Evolutionary conservation across 2,329 filamentous ascomycete genomes (phyloP).

Genomic region (Aspergillus latus): DNA sequence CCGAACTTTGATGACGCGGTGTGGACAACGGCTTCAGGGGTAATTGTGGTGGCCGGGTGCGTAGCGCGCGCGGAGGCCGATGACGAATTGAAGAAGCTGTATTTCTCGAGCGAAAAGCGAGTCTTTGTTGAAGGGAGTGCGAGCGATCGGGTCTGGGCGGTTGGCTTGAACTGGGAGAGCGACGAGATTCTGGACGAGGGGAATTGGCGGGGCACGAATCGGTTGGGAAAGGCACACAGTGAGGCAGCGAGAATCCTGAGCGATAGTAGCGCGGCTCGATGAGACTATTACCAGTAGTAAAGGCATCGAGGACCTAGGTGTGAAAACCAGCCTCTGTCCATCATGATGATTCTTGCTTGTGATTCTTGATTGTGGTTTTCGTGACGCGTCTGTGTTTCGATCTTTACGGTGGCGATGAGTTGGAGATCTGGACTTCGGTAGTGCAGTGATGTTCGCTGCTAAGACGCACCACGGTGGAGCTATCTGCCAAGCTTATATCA

Average conservation of each 20-base stretch:
- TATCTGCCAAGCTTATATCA: neutral
- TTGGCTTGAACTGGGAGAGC: slow-evolving; percentile 18
- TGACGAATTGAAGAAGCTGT: slow-evolving; percentile 5
- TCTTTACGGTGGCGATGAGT: neutral
- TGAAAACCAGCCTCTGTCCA: neutral
- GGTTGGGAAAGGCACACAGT: slow-evolving; percentile 14
- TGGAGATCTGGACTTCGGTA: neutral
- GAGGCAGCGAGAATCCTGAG: slow-evolving; percentile 6
- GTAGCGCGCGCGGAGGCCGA: slow-evolving; percentile 16
- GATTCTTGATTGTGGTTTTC: no score
- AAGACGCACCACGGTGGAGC: neutral
- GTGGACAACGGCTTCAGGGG: slow-evolving; percentile 10
- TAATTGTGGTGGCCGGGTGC: slow-evolving; percentile 12
- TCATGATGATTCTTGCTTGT: neutral
- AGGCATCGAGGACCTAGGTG: neutral
- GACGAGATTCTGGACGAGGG: slow-evolving; percentile 12
- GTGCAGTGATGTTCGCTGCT: neutral
- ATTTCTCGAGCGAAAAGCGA: neutral
- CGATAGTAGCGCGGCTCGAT: neutral
- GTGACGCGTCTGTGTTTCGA: neutral
- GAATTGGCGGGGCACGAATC: slow-evolving; percentile 16
- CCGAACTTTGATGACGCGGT: slow-evolving; percentile 8
- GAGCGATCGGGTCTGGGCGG: slow-evolving; percentile 13
- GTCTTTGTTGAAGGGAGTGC: slow-evolving; percentile 16
- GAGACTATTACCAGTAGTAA: neutral